These are phyloP conservation scores for Saccharomyces eubayanus DNA, from an alignment of 805 yeast genomes.

Conservation along the genomic window DNA sequence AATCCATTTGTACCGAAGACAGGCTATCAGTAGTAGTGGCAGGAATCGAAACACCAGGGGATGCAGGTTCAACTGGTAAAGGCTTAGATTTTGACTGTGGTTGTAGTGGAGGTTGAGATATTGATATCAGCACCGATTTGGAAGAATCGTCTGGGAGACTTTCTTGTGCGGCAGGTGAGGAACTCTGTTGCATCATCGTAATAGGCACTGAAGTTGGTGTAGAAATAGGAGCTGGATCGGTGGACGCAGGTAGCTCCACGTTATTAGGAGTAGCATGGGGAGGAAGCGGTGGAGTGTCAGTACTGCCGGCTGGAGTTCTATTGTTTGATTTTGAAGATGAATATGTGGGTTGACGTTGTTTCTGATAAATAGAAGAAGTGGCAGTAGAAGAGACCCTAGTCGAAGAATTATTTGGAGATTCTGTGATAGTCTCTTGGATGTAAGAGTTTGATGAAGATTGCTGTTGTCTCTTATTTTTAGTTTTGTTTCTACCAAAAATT, in stretches of 20 bases:
- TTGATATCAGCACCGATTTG: constrained; percentile 15
- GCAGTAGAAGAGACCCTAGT: constrained; percentile 1
- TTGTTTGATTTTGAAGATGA: neutral
- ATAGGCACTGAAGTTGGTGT: neutral
- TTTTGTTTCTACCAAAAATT: constrained; percentile 57
- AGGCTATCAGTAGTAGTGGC: constrained; percentile 1
- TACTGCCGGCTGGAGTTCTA: neutral
- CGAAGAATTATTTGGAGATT: constrained; percentile 1
- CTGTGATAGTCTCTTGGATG: constrained; percentile 5
- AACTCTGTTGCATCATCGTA: neutral
- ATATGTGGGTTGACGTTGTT: neutral
- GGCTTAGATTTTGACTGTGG: constrained; percentile 27
- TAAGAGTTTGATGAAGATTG: constrained; percentile 1
- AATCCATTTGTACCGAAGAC: constrained; percentile 3
- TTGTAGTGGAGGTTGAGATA: constrained; percentile 31
- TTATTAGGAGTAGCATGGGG: constrained; percentile 1
- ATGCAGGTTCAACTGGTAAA: constrained; percentile 15
- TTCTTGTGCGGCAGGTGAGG: neutral
- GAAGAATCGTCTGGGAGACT: neutral
- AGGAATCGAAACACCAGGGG: constrained; percentile 5
- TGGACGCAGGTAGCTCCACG: constrained; percentile 10
- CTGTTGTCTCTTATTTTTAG: constrained; percentile 27
- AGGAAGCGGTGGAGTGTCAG: neutral
- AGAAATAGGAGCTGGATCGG: constrained; percentile 7
- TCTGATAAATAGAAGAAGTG: neutral